Base-by-base conservation (phyloP, 768 basidiomycete genomes). In the Boletus eberwhitei region DNA sequence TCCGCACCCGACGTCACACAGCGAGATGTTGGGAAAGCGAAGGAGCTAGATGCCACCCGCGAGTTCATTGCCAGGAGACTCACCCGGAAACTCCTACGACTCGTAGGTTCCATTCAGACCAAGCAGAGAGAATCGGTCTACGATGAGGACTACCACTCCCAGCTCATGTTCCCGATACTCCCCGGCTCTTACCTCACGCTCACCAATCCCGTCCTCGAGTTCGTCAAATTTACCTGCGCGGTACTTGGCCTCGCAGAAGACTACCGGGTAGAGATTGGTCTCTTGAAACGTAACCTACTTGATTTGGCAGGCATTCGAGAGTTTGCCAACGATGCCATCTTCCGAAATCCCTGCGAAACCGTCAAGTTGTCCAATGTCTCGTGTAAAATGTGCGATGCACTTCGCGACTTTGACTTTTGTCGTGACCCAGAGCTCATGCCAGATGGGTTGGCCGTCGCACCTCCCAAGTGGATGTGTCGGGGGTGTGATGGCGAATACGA, bases 321-420 rank as follows among this genome's bases (percentile, higher is more conserved):
- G 69, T 98, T 96, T 63, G 85, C 93, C 8, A 74, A 75, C 49
- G 90, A 94, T 47, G 94, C 94, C 4, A 70, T 79, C 2, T 99
- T 95, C 78, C 83, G 84, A 50, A 97, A 97, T 67, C 95, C 95
- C 0, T 98, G 94, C 73, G 87, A 93, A 66, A 84, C 90, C 9
- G 79, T 96, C 52, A 88, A 88, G 61, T 71, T 98, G 26, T 76
- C 85, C 41, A 90, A 90, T 67, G 88, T 98, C 36, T 90, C 95
- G 31, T 98, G 96, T 68, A 84, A 82, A 39, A 82, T 86, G 63
- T 98, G 91, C 72, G 94, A 93, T 68, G 73, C 77, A 14, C 78
- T 94, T 55, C 83, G 89, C 3, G 93, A 96, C 68, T 90, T 99
- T 64, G 97, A 99, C 70, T 90, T 99, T 64, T 98, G 96, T 68